Base-by-base conservation (phyloP, 441 rosid species). In the Dalechampia spathulata region DNA sequence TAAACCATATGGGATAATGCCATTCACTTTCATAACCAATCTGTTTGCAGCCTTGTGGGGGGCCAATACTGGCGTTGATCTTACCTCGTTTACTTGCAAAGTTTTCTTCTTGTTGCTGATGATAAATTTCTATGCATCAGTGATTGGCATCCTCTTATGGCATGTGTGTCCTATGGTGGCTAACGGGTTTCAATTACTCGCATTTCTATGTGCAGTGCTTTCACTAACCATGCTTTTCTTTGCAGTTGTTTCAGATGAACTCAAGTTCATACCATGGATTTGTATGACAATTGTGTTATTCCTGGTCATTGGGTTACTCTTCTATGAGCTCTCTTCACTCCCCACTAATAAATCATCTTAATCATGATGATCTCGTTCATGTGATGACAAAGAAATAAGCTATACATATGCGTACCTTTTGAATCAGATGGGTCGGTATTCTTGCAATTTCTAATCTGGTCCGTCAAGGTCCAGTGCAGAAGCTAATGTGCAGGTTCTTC, bases 21-120 rank as follows among this genome's bases (percentile, higher is more conserved):
- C 49, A 41, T 41, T 60, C 28, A 27, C 57, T 1, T 19, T 60
- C 49, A 49, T 60, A 10, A 60, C 32, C 10, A 49, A 49, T 40
- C 48, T 50, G 20, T 50, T 48, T 3, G 54, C 53, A 14, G 42
- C 64, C 23, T 40, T 41, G 2, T 13, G 42, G 41, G 14, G 25
- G 7, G 25, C 37, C 11, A 25, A 37, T 41, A 28, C 49, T 15
- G 32, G 22, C 38, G 11, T 60, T 19, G 28, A 15, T 5, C 28
- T 20, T 4, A 21, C 39, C 22, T 28, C 41, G 0, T 49, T 19
- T 11, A 12, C 26, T 13, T 30, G n/a, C 46, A 45, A 49, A n/a
- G 13, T 27, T 12, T 21, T 39, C 52, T 23, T 49, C 28, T 26
- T 39, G 21, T n/a, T 39, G 4, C 39, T 49, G 37, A 40, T 49